Evolutionary conservation across 164 flowering plant genomes (phyloP).

Genomic region (Malania oleifera): DNA sequence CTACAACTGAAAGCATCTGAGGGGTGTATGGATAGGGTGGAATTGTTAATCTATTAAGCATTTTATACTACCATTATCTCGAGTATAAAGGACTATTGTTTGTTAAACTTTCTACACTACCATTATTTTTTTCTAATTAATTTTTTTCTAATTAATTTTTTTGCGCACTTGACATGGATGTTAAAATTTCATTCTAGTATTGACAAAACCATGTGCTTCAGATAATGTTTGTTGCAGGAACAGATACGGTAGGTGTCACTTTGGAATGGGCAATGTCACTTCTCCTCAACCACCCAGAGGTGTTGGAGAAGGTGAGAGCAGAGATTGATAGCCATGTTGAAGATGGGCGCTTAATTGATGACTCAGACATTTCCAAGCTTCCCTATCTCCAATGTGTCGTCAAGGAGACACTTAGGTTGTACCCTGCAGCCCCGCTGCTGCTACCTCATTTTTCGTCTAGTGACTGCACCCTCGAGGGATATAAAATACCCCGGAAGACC

Average conservation of each 20-base stretch:
- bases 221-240: constrained; percentile 6
- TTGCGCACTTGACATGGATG: too few relatives aligned
- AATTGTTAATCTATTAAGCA: too few relatives aligned
- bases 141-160: too few relatives aligned
- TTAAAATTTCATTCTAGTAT: too few relatives aligned
- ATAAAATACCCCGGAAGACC: neutral
- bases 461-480: constrained; percentile 2
- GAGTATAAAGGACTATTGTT: too few relatives aligned
- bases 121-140: too few relatives aligned
- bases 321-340: constrained; percentile 3
- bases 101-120: too few relatives aligned
- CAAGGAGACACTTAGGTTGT: constrained; percentile 7
- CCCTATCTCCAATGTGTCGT: constrained; percentile 6
- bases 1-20: too few relatives aligned
- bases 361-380: neutral
- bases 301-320: neutral
- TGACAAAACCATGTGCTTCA: too few relatives aligned
- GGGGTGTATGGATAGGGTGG: too few relatives aligned
- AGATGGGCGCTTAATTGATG: neutral
- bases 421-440: constrained; percentile 4
- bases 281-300: constrained; percentile 9
- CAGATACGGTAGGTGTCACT: constrained; percentile 2
- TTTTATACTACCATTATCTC: too few relatives aligned
- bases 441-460: constrained; percentile 7
- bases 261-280: constrained; percentile 14